Evolutionary conservation across 345 rosid genomes (phyloP).

Genomic region (Aquilaria sinensis): DNA sequence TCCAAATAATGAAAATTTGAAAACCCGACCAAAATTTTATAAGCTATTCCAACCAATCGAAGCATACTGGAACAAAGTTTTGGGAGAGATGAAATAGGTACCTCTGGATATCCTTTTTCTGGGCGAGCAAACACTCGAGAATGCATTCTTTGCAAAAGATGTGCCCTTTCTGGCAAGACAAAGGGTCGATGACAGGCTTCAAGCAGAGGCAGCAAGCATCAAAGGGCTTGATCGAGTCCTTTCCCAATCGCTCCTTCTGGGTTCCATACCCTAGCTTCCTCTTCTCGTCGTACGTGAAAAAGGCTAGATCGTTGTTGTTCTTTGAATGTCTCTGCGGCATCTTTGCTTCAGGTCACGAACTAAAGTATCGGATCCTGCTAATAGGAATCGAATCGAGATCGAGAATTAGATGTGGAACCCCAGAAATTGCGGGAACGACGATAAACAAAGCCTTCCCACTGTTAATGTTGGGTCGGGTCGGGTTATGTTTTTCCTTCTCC

Average conservation of each 20-base stretch:
- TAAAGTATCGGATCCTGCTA: not conserved
- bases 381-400: not conserved
- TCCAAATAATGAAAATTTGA: not conserved
- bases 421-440: constrained; percentile 10
- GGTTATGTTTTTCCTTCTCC: too few species aligned
- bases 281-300: constrained; percentile 98
- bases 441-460: too few species aligned
- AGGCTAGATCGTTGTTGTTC: constrained; percentile 94
- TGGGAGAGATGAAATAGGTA: constrained; percentile 5
- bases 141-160: constrained; percentile 90
- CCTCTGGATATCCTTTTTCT: constrained; percentile 91
- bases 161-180: constrained; percentile 93
- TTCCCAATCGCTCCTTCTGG: constrained; percentile 91
- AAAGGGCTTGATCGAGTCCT: constrained; percentile 91
- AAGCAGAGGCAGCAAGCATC: constrained; percentile 94
- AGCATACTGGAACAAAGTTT: not conserved
- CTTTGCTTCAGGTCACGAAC: constrained; percentile 8
- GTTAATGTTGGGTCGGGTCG: too few species aligned
- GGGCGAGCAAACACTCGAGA: constrained; percentile 77
- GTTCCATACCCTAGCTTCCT: constrained; percentile 90
- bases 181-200: constrained; percentile 79
- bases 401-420: constrained; percentile 15
- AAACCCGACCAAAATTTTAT: not conserved
- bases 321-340: constrained; percentile 99
- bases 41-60: not conserved